A percentile compares a stretch with the other conserved stretches of the same genome.
These are phyloP conservation scores for Backusella liffmaniae DNA, from an alignment of 192 early-diverging fungal genomes.

Conservation along the genomic window DNA sequence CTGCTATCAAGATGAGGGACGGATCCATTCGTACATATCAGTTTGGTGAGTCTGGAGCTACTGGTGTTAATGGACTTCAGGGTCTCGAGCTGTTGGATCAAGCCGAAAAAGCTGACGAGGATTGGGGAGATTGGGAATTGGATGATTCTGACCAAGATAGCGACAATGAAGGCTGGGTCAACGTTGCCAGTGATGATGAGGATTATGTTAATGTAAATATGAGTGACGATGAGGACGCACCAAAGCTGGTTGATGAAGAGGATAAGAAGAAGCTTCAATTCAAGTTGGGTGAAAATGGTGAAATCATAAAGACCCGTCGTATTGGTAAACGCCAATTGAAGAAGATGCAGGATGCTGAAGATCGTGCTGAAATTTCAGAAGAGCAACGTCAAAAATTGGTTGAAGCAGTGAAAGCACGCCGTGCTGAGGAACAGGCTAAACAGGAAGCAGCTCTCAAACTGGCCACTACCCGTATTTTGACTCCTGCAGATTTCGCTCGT, in stretches of 20 bases:
- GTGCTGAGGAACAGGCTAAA: constrained; percentile 46
- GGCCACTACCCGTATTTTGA: constrained; percentile 70
- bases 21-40: constrained; percentile 36
- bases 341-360: constrained; percentile 38
- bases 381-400: constrained; percentile 42
- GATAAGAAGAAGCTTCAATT: neutral
- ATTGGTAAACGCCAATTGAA: constrained; percentile 43
- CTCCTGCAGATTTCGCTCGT: constrained; percentile 87
- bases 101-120: constrained; percentile 43
- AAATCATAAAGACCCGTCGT: constrained; percentile 31
- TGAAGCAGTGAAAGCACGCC: constrained; percentile 36
- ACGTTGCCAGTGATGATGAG: constrained; percentile 34
- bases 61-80: constrained; percentile 62
- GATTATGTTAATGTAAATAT: constrained; percentile 34
- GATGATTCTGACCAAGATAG: constrained; percentile 39
- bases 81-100: constrained; percentile 78
- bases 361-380: constrained; percentile 31
- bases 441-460: constrained; percentile 44
- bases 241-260: constrained; percentile 31
- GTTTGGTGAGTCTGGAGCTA: constrained; percentile 72
- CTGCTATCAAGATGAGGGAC: constrained; percentile 69
- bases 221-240: constrained; percentile 47
- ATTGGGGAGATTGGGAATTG: constrained; percentile 37
- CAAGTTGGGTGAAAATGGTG: constrained; percentile 8
- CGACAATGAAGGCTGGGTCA: constrained; percentile 39